Evolutionary conservation across 176 grass and related monocot genomes (phyloP).

Genomic region (Oryza rufipogon): DNA sequence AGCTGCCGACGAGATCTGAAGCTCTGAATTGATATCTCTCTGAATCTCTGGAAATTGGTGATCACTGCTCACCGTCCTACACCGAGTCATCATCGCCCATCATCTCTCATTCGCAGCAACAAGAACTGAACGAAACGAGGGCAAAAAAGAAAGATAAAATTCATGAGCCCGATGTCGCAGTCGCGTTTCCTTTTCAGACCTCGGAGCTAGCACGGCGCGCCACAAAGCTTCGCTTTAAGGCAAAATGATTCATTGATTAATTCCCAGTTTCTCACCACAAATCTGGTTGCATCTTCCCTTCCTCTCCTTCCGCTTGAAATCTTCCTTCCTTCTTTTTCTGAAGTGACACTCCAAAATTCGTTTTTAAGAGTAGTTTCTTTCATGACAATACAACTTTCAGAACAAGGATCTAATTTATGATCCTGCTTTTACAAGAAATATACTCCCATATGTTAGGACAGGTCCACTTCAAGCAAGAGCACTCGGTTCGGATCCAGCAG

Average conservation of each 20-base stretch:
- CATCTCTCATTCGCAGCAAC: neutral
- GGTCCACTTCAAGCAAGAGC: neutral
- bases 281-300: neutral
- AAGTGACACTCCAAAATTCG: neutral
- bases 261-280: neutral
- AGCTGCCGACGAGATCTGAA: neutral
- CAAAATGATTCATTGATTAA: neutral
- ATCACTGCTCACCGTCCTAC: neutral
- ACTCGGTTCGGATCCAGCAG: neutral
- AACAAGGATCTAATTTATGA: too few species aligned
- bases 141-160: too few species aligned
- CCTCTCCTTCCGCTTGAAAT: neutral
- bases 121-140: neutral
- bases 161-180: neutral
- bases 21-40: neutral
- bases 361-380: too few species aligned
- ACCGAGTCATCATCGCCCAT: neutral
- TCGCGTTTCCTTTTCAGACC: slow-evolving; percentile 18
- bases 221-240: neutral
- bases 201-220: neutral
- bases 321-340: neutral
- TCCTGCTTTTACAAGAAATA: too few species aligned
- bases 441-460: neutral
- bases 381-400: neutral
- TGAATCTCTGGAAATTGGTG: neutral